phyloP scores from a whole-genome alignment of 2,329 filamentous ascomycete genomes.

The Stachybotrys chartarum region DNA sequence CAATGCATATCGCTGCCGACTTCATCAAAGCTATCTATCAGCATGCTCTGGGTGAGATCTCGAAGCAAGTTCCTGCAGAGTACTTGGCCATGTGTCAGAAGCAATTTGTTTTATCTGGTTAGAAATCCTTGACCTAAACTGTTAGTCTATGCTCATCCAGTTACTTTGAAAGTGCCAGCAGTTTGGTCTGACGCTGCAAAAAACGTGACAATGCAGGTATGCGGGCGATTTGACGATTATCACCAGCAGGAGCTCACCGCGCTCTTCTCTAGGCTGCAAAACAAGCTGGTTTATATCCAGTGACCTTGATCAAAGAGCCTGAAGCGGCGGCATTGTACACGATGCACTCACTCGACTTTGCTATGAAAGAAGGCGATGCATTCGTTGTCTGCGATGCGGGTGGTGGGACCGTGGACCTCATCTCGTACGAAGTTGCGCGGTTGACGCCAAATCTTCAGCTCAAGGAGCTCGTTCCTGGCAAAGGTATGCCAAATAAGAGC shows the following conservation, averaged over 20 bases:
- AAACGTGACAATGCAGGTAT: slow-evolving; percentile 8
- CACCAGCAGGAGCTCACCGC: neutral
- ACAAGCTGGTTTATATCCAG: slow-evolving; percentile 6
- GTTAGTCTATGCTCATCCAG: neutral
- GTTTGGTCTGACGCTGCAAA: slow-evolving; percentile 12
- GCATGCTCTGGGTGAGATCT: slow-evolving; percentile 8
- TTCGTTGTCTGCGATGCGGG: slow-evolving; percentile 18
- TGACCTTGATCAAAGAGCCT: slow-evolving; percentile 11
- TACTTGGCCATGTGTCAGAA: slow-evolving; percentile 9
- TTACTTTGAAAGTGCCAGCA: slow-evolving; percentile 5
- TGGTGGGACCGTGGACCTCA: slow-evolving; percentile 20
- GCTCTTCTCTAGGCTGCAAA: slow-evolving; percentile 5
- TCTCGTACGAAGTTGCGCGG: slow-evolving; percentile 21
- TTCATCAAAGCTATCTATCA: slow-evolving; percentile 6
- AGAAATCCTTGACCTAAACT: neutral
- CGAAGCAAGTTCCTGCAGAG: slow-evolving; percentile 4
- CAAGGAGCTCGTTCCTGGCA: slow-evolving; percentile 15
- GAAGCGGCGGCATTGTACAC: slow-evolving; percentile 11
- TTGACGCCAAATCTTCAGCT: slow-evolving; percentile 10
- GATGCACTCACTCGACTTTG: slow-evolving; percentile 3
- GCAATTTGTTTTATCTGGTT: slow-evolving; percentile 10
- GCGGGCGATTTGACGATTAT: neutral
- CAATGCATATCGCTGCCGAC: slow-evolving; percentile 9
- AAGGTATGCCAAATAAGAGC: slow-evolving; percentile 5
- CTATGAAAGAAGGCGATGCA: slow-evolving; percentile 4